Base-by-base conservation (phyloP, 371 early-diverging fungal genomes). In the Circinella minor region DNA sequence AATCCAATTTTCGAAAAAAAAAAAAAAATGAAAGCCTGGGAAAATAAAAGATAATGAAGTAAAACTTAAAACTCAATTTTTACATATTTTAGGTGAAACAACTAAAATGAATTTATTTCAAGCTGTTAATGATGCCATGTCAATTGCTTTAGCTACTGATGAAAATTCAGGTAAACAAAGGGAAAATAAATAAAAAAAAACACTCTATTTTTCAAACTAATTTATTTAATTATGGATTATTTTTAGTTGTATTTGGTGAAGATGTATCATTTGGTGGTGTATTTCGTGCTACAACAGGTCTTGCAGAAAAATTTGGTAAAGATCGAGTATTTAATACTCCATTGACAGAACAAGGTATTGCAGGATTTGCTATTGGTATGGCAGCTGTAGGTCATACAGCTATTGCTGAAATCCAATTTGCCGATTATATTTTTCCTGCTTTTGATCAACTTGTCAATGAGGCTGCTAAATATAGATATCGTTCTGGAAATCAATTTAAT, bases 391-490 rank as follows among this genome's bases (percentile, higher is more conserved):
- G 99, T 17, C 94, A 95, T 72, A 98, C 98, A 5, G 96, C 98
- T 38, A 96, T 99, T 72, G 98, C 98, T 36, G 99, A 99, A 79
- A 98, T 99, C 61, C 98, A 99, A 83, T 99, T 99, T 85, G 99
- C 97, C 14, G 98, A 98, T 78, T 98, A 98, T 71, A 95, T 98
- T 11, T 97, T 94, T 79, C 99, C 99, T 4, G 98, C 98, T 4
- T 98, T 97, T 77, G 99, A 98, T 82, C 98, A 98, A 91, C 74
- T 99, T 59, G 98, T 97, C n/a, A 99, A 99, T 78, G 99, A 99
- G 82, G 98, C 98, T 18, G 97, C 98, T 46, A 99, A 99, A 81
- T 97, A 91, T 77, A 89, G 99, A 60, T 99, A 98, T 82, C 90
- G 99, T 46, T 95, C 96, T 10, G 99, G 99, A 36, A 92, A 93